Conservation (phyloP, 768 basidiomycete genomes). For the Amanita phalloides region DNA sequence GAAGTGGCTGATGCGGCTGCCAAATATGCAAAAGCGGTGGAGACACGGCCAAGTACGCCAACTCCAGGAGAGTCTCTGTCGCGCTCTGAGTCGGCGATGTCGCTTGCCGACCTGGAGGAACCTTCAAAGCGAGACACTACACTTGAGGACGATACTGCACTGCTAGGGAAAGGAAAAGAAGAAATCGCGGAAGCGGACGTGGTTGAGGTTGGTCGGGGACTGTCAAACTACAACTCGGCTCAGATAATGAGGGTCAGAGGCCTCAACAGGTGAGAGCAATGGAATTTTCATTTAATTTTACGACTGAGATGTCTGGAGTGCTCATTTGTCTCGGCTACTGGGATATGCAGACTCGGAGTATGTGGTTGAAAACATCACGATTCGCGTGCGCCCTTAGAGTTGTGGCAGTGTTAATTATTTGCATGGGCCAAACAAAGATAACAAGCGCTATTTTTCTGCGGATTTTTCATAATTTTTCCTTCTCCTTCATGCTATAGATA, state of each 20-base stretch:
- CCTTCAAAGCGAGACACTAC: background rate
- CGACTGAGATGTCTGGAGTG: slow-evolving; percentile 33
- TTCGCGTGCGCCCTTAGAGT: slow-evolving; percentile 44
- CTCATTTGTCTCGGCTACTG: slow-evolving; percentile 66
- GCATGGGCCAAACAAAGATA: slow-evolving; percentile 20
- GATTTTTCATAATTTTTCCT: background rate
- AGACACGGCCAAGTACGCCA: slow-evolving; percentile 51
- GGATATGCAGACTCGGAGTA: slow-evolving; percentile 97
- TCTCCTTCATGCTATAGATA: slow-evolving; percentile 24
- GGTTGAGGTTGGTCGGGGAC: slow-evolving; percentile 85
- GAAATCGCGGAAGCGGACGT: slow-evolving; percentile 48
- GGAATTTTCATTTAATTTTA: background rate
- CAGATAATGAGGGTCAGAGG: slow-evolving; percentile 88
- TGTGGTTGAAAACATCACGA: slow-evolving; percentile 92
- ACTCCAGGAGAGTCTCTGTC: slow-evolving; percentile 16
- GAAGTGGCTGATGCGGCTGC: slow-evolving; percentile 14
- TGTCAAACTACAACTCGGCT: slow-evolving; percentile 92
- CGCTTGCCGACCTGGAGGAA: background rate
- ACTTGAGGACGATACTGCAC: slow-evolving; percentile 19
- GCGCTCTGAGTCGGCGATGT: background rate
- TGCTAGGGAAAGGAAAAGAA: slow-evolving; percentile 16
- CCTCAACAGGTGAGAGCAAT: slow-evolving; percentile 66
- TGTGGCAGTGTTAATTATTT: slow-evolving; percentile 40
- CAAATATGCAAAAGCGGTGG: slow-evolving; percentile 26
- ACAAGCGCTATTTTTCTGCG: slow-evolving; percentile 18